A percentile compares a stretch with the other conserved stretches of the same genome.
These are phyloP conservation scores for Novakomyces olei DNA, from an alignment of 805 yeast genomes.

Conservation along the genomic window DNA sequence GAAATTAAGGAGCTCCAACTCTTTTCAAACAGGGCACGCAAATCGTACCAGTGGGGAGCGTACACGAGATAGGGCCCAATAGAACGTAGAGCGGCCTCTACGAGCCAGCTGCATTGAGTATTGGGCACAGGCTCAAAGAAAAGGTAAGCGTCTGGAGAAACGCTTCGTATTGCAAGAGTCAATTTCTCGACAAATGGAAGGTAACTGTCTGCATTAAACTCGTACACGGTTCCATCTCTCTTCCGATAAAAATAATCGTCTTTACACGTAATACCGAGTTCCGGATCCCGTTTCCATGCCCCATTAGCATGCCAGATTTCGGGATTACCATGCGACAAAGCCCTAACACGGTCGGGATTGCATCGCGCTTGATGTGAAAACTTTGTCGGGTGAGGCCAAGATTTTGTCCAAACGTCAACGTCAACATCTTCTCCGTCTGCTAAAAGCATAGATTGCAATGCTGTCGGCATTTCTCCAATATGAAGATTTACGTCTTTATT, in stretches of 20 bases:
- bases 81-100: no score
- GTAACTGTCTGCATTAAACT: neutral
- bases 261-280: no score
- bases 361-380: neutral
- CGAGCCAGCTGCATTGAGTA: neutral
- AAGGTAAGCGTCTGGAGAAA: neutral
- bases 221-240: neutral
- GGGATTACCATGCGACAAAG: neutral
- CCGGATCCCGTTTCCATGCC: no score
- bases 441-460: constrained; percentile 44
- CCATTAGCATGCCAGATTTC: neutral
- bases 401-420: constrained; percentile 20
- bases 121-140: neutral
- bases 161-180: neutral
- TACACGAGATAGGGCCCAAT: neutral
- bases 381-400: neutral
- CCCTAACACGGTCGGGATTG: neutral
- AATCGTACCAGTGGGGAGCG: neutral
- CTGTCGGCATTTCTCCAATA: constrained; percentile 67
- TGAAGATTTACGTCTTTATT: constrained; percentile 40
- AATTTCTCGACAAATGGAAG: neutral
- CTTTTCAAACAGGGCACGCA: neutral
- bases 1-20: neutral
- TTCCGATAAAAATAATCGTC: neutral
- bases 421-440: constrained; percentile 58